Percentiles rank a stretch among this genome's conserved stretches.
Evolutionary conservation across 2,329 filamentous ascomycete genomes (phyloP).

Genomic region (Fusarium denticulatum): DNA sequence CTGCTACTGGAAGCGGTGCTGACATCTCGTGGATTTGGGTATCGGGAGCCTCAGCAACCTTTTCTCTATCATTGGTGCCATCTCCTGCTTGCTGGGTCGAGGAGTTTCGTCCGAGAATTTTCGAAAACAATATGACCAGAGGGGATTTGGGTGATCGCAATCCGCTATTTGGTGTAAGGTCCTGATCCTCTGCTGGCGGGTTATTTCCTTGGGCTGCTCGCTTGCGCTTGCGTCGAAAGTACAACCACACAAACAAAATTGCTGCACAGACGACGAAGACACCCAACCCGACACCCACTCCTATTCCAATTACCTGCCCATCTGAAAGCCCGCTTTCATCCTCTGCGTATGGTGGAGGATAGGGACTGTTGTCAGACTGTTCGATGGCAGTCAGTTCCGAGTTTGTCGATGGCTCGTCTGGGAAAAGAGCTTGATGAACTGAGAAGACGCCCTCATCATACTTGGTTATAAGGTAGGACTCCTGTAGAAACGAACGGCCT

Average conservation of each 20-base stretch:
- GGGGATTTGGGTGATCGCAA: constrained; percentile 38
- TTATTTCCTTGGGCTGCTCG: constrained; percentile 30
- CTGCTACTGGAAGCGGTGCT: constrained; percentile 56
- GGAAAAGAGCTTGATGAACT: constrained; percentile 65
- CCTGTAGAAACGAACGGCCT: constrained; percentile 75
- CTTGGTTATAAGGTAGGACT: constrained; percentile 68
- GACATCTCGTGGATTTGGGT: constrained; percentile 65
- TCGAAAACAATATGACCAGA: constrained; percentile 51
- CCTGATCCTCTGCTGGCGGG: constrained; percentile 49
- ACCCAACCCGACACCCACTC: constrained; percentile 56
- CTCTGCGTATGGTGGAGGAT: constrained; percentile 49
- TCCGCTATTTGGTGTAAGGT: constrained; percentile 49
- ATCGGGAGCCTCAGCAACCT: constrained; percentile 50
- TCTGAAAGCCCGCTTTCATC: constrained; percentile 48
- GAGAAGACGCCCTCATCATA: constrained; percentile 65
- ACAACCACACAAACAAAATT: constrained; percentile 47
- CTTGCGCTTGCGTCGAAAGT: constrained; percentile 49
- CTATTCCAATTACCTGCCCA: constrained; percentile 58
- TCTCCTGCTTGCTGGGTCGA: constrained; percentile 39
- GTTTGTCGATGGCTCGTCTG: constrained; percentile 53
- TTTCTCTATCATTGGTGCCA: constrained; percentile 34
- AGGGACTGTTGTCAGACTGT: constrained; percentile 57
- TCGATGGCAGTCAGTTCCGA: constrained; percentile 55
- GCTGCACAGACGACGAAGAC: constrained; percentile 45
- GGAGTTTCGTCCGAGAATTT: constrained; percentile 52